Base-by-base conservation (phyloP, 768 basidiomycete species). In the Chalciporus piperatus region DNA sequence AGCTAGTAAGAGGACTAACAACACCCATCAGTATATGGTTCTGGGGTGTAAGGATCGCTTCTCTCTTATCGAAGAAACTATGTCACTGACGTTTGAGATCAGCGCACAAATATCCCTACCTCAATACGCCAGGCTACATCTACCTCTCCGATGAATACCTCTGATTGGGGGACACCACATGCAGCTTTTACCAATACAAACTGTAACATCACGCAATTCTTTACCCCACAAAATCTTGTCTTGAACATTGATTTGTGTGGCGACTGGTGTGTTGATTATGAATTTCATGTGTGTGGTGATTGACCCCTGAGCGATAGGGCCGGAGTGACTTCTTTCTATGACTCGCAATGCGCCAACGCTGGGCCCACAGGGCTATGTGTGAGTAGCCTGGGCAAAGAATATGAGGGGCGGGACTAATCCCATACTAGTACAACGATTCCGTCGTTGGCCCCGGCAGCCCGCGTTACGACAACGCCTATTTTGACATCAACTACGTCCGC, bases 401-500 rank as follows among this genome's bases (percentile, higher is more conserved):
- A 19, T 20, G 11, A 12, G n/a, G 2, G 6, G 11, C 30, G 32
- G 41, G 47, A 57, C 33, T 19, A 13, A 14, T 35, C 4, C 32
- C 8, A 12, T 41, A 9, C 25, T 60, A 79, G 71, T 82, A 84
- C 62, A 70, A 75, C 19, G 76, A 79, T 61, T 77, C 77, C 59
- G 82, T 85, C 20, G 73, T 78, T 6, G 79, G 81, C 12, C 66
- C 76, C 8, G 80, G 80, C 13, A 73, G 75, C 48, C 77, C 76
- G n/a, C 75, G 74, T 47, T 84, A 75, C 65, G 79, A 79, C 65
- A 57, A 74, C 13, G 82, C 83, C 1, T 85, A 80, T 67, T 90
- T 87, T 58, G 85, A 88, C 65, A 74, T 89, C 60, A 74, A 75
- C 47, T 83, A 83, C 55, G 68, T 90, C 27, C 81, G 83, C 16